phyloP scores from a whole-genome alignment of 2,329 filamentous ascomycete genomes.

The Trichoderma endophyticum region DNA sequence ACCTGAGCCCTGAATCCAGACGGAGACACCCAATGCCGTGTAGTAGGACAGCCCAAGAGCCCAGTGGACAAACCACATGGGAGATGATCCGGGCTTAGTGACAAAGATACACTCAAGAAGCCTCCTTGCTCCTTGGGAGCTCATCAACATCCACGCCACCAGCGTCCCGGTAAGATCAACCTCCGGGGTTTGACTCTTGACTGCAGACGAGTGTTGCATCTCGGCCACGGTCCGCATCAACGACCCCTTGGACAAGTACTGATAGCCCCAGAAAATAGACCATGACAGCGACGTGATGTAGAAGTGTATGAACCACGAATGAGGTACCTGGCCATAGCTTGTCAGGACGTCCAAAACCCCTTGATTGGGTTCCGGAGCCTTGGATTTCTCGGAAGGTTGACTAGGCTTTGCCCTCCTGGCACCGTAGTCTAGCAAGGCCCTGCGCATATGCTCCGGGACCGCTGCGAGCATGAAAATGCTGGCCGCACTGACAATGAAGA shows the following conservation, averaged over 20 bases:
- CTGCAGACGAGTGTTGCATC: slow-evolving; percentile 32
- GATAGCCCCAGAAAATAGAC: slow-evolving; percentile 70
- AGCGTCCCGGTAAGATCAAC: slow-evolving; percentile 62
- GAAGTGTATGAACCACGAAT: slow-evolving; percentile 87
- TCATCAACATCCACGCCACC: slow-evolving; percentile 69
- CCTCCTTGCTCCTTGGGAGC: slow-evolving; percentile 70
- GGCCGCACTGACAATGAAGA: slow-evolving; percentile 44
- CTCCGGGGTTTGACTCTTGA: slow-evolving; percentile 18
- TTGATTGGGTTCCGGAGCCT: neutral
- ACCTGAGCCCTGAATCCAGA: slow-evolving; percentile 85
- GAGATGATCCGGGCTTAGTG: slow-evolving; percentile 59
- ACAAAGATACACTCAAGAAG: slow-evolving; percentile 71
- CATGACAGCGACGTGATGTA: slow-evolving; percentile 69
- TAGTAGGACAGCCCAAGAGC: slow-evolving; percentile 77
- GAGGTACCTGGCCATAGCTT: slow-evolving; percentile 62
- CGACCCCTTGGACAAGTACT: slow-evolving; percentile 55
- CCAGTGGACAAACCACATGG: slow-evolving; percentile 87
- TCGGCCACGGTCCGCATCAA: slow-evolving; percentile 48
- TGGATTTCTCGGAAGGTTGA: slow-evolving; percentile 19
- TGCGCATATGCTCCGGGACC: slow-evolving; percentile 44
- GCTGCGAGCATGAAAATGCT: slow-evolving; percentile 42
- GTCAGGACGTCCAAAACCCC: slow-evolving; percentile 30
- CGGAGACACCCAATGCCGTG: slow-evolving; percentile 63
- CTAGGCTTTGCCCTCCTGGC: slow-evolving; percentile 37
- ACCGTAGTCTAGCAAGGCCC: slow-evolving; percentile 50